phyloP scores from a whole-genome alignment of 495 filamentous ascomycete species.

The Thozetella sp. region DNA sequence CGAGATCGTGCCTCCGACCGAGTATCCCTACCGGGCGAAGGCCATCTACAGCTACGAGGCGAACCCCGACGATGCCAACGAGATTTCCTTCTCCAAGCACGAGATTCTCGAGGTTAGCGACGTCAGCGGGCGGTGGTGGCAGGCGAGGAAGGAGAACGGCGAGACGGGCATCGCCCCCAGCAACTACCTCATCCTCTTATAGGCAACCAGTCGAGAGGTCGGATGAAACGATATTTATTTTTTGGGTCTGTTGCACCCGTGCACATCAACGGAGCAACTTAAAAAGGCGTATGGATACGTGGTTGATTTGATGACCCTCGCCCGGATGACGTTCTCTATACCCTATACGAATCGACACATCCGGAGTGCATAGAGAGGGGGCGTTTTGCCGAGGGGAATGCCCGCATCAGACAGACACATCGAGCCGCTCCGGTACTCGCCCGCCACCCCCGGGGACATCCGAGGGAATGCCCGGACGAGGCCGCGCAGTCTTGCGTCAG shows the following conservation, averaged over 20 bases:
- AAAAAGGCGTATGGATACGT: conserved; percentile 25
- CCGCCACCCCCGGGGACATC: neutral
- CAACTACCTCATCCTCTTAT: conserved; percentile 97
- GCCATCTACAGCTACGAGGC: conserved; percentile 99
- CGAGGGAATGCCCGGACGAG: conserved; percentile 10
- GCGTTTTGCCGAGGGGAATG: conserved; percentile 6
- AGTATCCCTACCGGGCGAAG: conserved; percentile 96
- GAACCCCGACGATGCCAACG: conserved; percentile 94
- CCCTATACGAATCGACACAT: conserved; percentile 23
- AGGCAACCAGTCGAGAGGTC: conserved; percentile 25
- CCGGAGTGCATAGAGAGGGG: conserved; percentile 14
- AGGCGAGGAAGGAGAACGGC: conserved; percentile 91
- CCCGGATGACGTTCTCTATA: conserved; percentile 29
- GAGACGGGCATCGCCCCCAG: conserved; percentile 97
- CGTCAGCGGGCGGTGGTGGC: conserved; percentile 98
- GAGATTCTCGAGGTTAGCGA: conserved; percentile 97
- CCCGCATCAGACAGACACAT: conserved; percentile 5
- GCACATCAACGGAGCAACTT: conserved; percentile 4
- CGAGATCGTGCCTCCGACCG: conserved; percentile 80
- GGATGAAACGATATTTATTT: neutral
- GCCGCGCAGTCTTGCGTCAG: too few relatives aligned
- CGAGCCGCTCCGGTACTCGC: neutral
- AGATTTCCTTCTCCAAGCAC: conserved; percentile 96
- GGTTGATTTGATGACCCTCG: conserved; percentile 24
- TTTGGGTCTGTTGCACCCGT: neutral